These are phyloP conservation scores for Durotheca rogersii DNA, from an alignment of 495 filamentous ascomycete genomes.

Conservation along the genomic window DNA sequence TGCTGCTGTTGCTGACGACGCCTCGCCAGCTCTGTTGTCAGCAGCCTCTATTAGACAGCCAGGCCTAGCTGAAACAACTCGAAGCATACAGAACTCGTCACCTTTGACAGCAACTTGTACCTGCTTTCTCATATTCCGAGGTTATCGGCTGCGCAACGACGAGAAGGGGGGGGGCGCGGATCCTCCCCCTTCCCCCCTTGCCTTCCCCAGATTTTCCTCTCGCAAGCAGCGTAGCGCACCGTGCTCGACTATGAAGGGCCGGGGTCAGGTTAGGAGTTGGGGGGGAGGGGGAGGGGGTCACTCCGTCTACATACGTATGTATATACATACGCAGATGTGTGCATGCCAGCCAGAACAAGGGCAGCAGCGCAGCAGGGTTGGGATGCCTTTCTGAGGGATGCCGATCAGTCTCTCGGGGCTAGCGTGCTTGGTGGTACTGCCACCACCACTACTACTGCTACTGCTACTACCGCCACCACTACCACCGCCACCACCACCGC, in stretches of 20 bases:
- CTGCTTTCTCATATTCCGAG: slow-evolving; percentile 7
- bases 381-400: slow-evolving; percentile 33
- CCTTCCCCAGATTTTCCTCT: slow-evolving; percentile 30
- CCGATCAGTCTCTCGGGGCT: slow-evolving; percentile 25
- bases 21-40: neutral
- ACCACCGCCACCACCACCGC: too few species aligned
- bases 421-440: slow-evolving; percentile 7
- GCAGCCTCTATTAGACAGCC: too few species aligned
- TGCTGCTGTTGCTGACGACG: neutral
- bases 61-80: too few species aligned
- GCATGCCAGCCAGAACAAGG: neutral
- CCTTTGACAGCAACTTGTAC: too few species aligned
- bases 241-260: too few species aligned
- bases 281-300: too few species aligned
- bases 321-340: neutral
- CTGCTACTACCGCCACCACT: slow-evolving; percentile 7
- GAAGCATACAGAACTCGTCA: too few species aligned
- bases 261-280: too few species aligned
- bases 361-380: slow-evolving; percentile 13
- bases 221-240: slow-evolving; percentile 23
- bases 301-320: slow-evolving; percentile 1
- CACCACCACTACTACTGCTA: slow-evolving; percentile 3
- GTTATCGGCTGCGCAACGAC: neutral
- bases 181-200: slow-evolving; percentile 27
- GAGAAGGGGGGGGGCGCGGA: too few species aligned